These are phyloP conservation scores for Albifimbria verrucaria DNA, from an alignment of 2,329 filamentous ascomycete genomes.

Conservation along the genomic window DNA sequence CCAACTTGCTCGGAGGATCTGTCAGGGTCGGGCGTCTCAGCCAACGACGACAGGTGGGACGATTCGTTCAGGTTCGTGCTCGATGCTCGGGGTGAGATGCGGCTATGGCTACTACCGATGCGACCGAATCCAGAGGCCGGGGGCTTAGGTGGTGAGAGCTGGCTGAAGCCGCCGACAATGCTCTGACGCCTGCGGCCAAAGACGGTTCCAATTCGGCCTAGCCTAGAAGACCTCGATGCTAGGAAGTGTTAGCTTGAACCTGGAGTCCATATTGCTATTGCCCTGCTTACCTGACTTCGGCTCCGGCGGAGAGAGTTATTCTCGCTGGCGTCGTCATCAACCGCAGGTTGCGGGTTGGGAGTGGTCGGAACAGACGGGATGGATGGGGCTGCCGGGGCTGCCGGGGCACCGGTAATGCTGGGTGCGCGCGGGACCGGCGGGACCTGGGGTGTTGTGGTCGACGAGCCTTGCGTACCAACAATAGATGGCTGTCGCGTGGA, in stretches of 20 bases:
- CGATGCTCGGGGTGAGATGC: constrained; percentile 55
- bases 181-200: constrained; percentile 62
- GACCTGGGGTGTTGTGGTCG: constrained; percentile 18
- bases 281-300: constrained; percentile 31
- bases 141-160: constrained; percentile 36
- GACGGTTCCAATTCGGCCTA: constrained; percentile 67
- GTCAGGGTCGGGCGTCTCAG: constrained; percentile 50
- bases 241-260: neutral
- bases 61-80: constrained; percentile 57
- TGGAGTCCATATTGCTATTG: neutral
- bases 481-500: constrained; percentile 40
- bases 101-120: constrained; percentile 62
- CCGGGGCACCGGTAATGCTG: neutral
- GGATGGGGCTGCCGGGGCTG: neutral
- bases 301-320: constrained; percentile 32
- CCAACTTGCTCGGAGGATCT: constrained; percentile 14
- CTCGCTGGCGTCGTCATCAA: constrained; percentile 37
- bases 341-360: constrained; percentile 5
- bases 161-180: constrained; percentile 59
- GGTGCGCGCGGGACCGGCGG: constrained; percentile 16
- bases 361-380: neutral
- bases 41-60: constrained; percentile 53
- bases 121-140: constrained; percentile 56
- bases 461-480: constrained; percentile 20
- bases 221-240: constrained; percentile 26